These are phyloP conservation scores for Phytopythium montanum DNA, from an alignment of 352 stramenopile genomes.

Conservation along the genomic window DNA sequence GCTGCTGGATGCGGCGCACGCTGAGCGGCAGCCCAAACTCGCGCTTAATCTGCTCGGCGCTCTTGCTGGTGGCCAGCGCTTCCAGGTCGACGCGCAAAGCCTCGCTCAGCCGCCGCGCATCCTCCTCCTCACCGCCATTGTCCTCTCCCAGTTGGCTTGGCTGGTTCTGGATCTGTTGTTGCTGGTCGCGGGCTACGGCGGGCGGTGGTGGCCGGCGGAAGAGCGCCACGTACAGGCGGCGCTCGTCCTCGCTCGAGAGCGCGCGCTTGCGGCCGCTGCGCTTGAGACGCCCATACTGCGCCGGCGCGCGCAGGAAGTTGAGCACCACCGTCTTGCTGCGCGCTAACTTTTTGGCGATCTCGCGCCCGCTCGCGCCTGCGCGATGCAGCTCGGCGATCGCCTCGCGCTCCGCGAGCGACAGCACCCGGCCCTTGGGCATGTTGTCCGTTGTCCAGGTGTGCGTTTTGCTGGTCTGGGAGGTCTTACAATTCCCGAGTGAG, in stretches of 20 bases:
- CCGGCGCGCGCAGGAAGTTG: conserved; percentile 44
- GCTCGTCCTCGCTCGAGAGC: conserved; percentile 38
- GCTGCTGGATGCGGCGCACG: conserved; percentile 49
- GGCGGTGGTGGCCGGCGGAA: conserved; percentile 6
- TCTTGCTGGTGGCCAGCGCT: conserved; percentile 22
- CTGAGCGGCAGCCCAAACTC: conserved; percentile 51
- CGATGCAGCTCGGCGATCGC: conserved; percentile 40
- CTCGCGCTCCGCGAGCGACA: conserved; percentile 33
- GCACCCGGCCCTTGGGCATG: conserved; percentile 45
- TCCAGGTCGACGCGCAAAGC: background rate
- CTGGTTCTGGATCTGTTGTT: background rate
- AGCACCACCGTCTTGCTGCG: conserved; percentile 62
- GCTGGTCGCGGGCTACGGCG: background rate
- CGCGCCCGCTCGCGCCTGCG: conserved; percentile 34
- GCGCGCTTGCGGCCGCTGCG: conserved; percentile 47
- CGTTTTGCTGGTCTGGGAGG: too few relatives aligned
- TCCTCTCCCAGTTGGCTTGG: background rate
- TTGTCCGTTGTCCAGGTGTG: background rate
- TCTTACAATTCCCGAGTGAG: too few relatives aligned
- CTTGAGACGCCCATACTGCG: conserved; percentile 45
- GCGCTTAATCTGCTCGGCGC: conserved; percentile 39
- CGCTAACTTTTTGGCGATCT: conserved; percentile 42
- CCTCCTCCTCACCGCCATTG: background rate
- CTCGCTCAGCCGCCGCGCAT: background rate
- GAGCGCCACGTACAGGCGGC: conserved; percentile 33